phyloP scores from a whole-genome alignment of 2,329 filamentous ascomycete genomes.

The Claviceps pusilla region DNA sequence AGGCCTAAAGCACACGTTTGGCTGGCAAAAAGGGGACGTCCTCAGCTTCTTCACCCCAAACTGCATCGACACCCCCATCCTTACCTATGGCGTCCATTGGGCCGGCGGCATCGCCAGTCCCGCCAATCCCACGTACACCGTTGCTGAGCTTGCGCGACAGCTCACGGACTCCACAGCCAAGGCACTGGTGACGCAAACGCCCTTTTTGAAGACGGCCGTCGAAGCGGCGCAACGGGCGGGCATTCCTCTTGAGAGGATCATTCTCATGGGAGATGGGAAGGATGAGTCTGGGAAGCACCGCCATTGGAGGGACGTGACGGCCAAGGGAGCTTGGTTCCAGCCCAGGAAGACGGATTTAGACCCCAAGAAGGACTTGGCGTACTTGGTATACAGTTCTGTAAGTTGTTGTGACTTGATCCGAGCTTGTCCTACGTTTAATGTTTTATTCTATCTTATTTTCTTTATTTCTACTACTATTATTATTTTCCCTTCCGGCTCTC shows the following conservation, averaged over 20 bases:
- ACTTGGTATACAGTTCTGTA: constrained; percentile 67
- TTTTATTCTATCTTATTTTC: not conserved
- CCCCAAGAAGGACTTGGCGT: constrained; percentile 59
- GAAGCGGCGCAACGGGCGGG: constrained; percentile 56
- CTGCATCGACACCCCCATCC: constrained; percentile 62
- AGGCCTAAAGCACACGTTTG: constrained; percentile 57
- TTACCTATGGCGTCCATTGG: constrained; percentile 70
- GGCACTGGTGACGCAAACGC: constrained; percentile 57
- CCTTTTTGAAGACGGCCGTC: constrained; percentile 47
- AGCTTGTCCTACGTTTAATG: not conserved
- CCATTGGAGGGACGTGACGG: constrained; percentile 58
- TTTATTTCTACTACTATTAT: not conserved
- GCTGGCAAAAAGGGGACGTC: constrained; percentile 73
- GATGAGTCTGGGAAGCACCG: constrained; percentile 45
- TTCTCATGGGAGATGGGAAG: constrained; percentile 57
- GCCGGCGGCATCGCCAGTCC: constrained; percentile 71
- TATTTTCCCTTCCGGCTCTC: not conserved
- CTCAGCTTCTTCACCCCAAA: constrained; percentile 75
- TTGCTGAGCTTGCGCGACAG: constrained; percentile 71
- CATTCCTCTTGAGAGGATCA: constrained; percentile 55
- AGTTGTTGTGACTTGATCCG: constrained; percentile 2
- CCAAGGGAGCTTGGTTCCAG: constrained; percentile 38
- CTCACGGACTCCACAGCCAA: constrained; percentile 64
- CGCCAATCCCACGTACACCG: constrained; percentile 76
- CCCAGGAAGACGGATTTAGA: constrained; percentile 44